Evolutionary conservation across 2,329 filamentous ascomycete species (phyloP), one percentile per base, ranked within the genome.

Genomic region (Coniella vitis): DNA sequence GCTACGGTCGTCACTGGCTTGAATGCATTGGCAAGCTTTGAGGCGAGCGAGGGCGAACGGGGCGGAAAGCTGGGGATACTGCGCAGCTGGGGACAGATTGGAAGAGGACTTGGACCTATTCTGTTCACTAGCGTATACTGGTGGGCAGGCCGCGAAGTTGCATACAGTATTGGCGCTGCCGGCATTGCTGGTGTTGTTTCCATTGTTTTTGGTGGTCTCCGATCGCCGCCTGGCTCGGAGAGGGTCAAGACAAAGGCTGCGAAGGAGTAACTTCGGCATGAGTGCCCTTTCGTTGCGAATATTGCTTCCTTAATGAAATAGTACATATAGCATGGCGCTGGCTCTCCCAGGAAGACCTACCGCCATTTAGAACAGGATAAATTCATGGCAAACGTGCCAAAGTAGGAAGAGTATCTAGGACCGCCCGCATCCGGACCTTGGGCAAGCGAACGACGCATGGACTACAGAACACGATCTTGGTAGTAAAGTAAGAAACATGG

Each of bases 51-150:
- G 52, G 78, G 76, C 34, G 90, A 97, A 68, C 76, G 91, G 36
- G 93, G 93, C 3, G 83, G 83, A 40, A 94, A 95, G 62, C 70
- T 98, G 45, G 93, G 93, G 3, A 84, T 87, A 50, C 76, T 97
- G 57, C 76, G 93, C 22, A 81, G 76, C 57, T 83, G 75, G 83
- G 91, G 93, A 5, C 93, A 98, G 72, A 77, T 90, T 4, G 93
- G 93, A 3, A 78, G 93, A 31, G 89, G 90, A 0, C 66, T 95
- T 10, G 93, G 93, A 0, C 93, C 93, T 0, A 65, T 98, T 4
- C 69, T 95, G 32, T 98, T 98, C 63, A 97, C 93, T 54, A 89
- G 88, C 42, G 73, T 98, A 48, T 98, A 98, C 70, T 98, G 93
- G 93, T 98, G 93, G 93, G 90, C 89, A 7, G 93, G 93, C 0